Evolutionary conservation across 768 basidiomycete species (phyloP), one percentile per base, ranked within the genome.

Genomic region (Lentinula lateritia): DNA sequence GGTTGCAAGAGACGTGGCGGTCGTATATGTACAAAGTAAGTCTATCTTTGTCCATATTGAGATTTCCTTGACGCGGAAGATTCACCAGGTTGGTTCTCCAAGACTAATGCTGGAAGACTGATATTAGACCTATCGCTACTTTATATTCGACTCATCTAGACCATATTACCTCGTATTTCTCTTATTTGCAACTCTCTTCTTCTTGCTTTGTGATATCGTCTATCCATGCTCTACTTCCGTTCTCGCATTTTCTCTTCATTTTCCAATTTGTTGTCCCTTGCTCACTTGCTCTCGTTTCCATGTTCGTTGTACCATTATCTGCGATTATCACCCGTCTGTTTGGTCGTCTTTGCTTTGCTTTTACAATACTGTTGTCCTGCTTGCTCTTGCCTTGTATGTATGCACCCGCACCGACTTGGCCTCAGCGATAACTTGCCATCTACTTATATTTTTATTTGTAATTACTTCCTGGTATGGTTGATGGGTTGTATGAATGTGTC

Each of bases 1-100:
- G 81, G 52, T 65, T 88, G 60, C 83, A 85, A 71, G 87, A 88
- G 72, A 87, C 87, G 9, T 90, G 88, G 88, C 80, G 82, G 69
- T 77, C 82, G 61, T 90, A 87, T 73, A 83, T 87, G 78, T 77
- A 80, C 62, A 84, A 84, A 66, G 79, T 85, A 58, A 65, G 74
- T 58, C 34, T 52, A 20, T 50, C 23, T 48, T 16, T 45, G 13
- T 28, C 16, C 43, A 32, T 6, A 16, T 20, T 34, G 42, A n/a
- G 13, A 52, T 36, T 58, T 46, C 18, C 50, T 9, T 28, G 36
- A 52, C 60, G 55, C 12, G 59, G 54, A 38, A 12, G 4, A 28
- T 34, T 50, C 18, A 32, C 36, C 28, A 80, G 76, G 80, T 80
- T 66, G 77, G 76, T 52, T 75, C 77, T 13, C 77, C 78, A 39